Base-by-base conservation (phyloP, 331 rosid genomes). In the Acacia pycnantha region DNA sequence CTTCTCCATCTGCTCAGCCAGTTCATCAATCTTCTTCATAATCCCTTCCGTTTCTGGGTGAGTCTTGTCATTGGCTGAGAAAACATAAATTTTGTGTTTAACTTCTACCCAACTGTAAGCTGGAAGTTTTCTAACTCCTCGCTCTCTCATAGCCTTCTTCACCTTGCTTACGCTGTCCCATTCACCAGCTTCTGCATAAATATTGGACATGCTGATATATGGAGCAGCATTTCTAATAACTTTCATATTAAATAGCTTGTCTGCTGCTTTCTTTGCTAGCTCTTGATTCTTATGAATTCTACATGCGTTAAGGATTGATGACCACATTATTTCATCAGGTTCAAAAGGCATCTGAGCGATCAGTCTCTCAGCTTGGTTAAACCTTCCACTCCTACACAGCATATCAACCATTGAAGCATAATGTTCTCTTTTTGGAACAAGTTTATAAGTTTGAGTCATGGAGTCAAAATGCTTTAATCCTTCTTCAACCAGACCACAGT, bases 401-500 rank as follows among this genome's bases (percentile, higher is more conserved):
- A 71, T 71, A 26, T 71, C 76, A 13, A 71, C 59, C 76, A 71
- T 46, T 26, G 76, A 71, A 24, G 76, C 76, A 46, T 71, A 71
- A 46, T 71, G 76, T 46, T 71, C 76, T 71, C 40, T 44, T 71
- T 46, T 71, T 44, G 76, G 76, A 50, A 46, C 76, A 44, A 71
- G 76, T 71, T 71, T 44, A 44, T 71, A 46, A 26, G 59, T 71
- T 71, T 46, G 40, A 71, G 40, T 71, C 76, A 71, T 71, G 41
- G 56, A 24, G 58, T 71, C 31, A 15, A 71, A 71, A 48, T 71
- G 29, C 40, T 44, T 46, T 15, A 86, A 56, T 40, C 97, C 98
- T 88, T 93, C 93, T 44, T 95, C 93, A 81, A 95, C 94, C 78
- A 92, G 88, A 79, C 97, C 94, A 79, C 96, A 86, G 87, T 92